Evolutionary conservation across 768 basidiomycete genomes (phyloP), one percentile per base, ranked within the genome.

Genomic region (Naganishia vishniacii): DNA sequence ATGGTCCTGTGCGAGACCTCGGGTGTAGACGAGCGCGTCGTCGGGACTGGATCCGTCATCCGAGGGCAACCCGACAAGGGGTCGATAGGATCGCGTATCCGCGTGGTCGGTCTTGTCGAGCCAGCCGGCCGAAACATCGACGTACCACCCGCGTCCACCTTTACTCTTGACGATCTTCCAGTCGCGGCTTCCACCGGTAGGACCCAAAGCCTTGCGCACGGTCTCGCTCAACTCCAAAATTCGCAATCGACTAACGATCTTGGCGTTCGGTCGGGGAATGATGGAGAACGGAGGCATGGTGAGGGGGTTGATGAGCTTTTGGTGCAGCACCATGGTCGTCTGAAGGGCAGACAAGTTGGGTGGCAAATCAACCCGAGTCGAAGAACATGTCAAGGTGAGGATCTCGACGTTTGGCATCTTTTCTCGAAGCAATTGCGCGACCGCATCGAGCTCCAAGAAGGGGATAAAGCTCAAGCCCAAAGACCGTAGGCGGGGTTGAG

Each of bases 141-240:
- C 90, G 72, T 91, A 95, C 92, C 93, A 98, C 3, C 91, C 92
- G 25, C 94, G 80, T 0, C 91, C 87, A 8, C 94, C 94, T 75
- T 95, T 95, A 72, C 89, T 91, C 64, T 84, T 82, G n/a, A 98
- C 81, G 65, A 88, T 87, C 59, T 87, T 83, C 94, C 94, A 99
- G 31, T 87, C 80, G 1, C 70, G 69, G 42, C 61, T 68, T 4
- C 86, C 88, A 0, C 85, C 89, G 4, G 90, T 91, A 0, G 82
- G 83, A 7, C 89, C 89, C 1, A 94, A 80, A 4, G 83, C 83
- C 48, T 83, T 80, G 5, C 97, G 82, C 69, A 89, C 81, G 23
- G 82, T 80, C 16, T 84, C 82, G 31, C 87, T 85, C 15, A 97
- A 79, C 78, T 99, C 94, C 60, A 99, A 83, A 29, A 95, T 89